Conservation (phyloP, 2,329 filamentous ascomycete species). For the Claviceps lovelessii region DNA sequence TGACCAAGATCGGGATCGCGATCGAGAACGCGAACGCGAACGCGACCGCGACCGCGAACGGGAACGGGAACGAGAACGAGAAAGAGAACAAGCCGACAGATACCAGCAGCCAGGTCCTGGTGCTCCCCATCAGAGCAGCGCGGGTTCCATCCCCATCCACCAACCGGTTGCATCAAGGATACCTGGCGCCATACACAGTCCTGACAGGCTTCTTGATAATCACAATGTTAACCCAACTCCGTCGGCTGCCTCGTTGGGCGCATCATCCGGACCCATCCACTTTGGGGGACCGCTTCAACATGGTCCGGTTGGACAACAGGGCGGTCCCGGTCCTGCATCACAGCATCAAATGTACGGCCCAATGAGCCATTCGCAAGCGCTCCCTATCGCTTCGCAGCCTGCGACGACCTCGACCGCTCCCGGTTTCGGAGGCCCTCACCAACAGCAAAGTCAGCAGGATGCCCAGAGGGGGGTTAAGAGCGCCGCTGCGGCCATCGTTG, state of each 20-base stretch:
- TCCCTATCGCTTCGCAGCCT: constrained; percentile 38
- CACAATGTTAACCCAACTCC: constrained; percentile 44
- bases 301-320: constrained; percentile 34
- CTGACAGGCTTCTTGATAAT: constrained; percentile 71
- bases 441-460: constrained; percentile 36
- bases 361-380: constrained; percentile 34
- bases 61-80: constrained; percentile 41
- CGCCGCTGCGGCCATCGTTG: constrained; percentile 30
- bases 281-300: constrained; percentile 45
- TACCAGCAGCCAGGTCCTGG: constrained; percentile 44
- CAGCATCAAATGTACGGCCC: constrained; percentile 45
- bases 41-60: constrained; percentile 22
- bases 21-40: constrained; percentile 55
- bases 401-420: constrained; percentile 45
- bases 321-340: constrained; percentile 26
- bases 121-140: constrained; percentile 61
- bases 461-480: constrained; percentile 35
- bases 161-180: constrained; percentile 81
- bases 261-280: constrained; percentile 33
- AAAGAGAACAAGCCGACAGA: constrained; percentile 39
- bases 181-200: constrained; percentile 73
- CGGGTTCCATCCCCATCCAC: constrained; percentile 79
- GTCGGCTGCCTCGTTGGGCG: constrained; percentile 37
- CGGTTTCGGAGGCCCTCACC: constrained; percentile 54
- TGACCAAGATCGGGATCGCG: constrained; percentile 38